These are phyloP conservation scores for Clonostachys rosea DNA, from an alignment of 2,329 filamentous ascomycete genomes.

Conservation along the genomic window DNA sequence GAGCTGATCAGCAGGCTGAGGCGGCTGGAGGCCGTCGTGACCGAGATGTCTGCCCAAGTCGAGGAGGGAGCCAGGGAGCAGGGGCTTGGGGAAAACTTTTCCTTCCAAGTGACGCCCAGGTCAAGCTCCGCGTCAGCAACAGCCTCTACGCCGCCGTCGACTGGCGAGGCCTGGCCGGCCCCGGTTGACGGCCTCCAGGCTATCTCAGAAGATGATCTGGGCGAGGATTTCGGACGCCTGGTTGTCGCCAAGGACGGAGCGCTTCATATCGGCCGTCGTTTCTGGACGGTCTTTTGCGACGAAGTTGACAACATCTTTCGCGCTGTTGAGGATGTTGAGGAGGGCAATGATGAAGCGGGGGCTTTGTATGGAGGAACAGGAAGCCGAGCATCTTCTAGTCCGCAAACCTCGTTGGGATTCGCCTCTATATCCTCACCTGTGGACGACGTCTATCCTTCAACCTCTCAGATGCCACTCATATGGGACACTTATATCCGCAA, in stretches of 20 bases:
- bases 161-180: not conserved
- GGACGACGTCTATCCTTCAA: constrained; percentile 13
- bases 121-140: not conserved
- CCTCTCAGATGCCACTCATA: constrained; percentile 18
- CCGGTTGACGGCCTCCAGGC: not conserved
- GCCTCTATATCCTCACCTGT: constrained; percentile 9
- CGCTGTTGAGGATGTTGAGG: constrained; percentile 16
- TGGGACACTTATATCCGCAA: constrained; percentile 20
- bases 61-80: constrained; percentile 12
- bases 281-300: constrained; percentile 22
- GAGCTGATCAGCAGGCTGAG: constrained; percentile 18
- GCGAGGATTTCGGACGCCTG: constrained; percentile 20
- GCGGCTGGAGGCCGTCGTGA: constrained; percentile 21
- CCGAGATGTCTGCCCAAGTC: constrained; percentile 19
- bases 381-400: not conserved
- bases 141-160: not conserved
- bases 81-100: no score
- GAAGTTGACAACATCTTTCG: constrained; percentile 22
- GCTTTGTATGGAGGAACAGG: not conserved
- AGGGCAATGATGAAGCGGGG: constrained; percentile 1
- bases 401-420: constrained; percentile 7
- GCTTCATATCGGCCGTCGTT: constrained; percentile 18
- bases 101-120: not conserved
- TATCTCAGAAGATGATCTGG: constrained; percentile 7
- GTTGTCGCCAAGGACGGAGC: constrained; percentile 14